Conservation (phyloP, 2,329 filamentous ascomycete species). For the Lachnum nothofagi region DNA sequence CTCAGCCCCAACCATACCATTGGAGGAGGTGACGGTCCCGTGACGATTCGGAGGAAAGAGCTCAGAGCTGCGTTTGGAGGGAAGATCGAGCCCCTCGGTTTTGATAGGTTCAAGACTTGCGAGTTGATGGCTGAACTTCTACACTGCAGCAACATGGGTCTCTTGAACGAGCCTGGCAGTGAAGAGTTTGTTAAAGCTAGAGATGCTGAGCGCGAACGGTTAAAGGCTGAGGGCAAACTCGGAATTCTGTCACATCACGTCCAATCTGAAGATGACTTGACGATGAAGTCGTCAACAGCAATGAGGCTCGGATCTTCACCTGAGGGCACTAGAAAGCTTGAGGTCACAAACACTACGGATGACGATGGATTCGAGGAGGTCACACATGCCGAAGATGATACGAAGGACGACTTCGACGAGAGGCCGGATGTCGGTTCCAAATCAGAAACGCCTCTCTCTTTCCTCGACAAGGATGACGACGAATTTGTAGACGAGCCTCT, state of each 20-base stretch:
- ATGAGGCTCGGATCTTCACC: constrained; percentile 42
- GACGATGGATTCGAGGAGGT: constrained; percentile 96
- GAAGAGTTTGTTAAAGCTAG: constrained; percentile 78
- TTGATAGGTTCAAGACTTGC: constrained; percentile 97
- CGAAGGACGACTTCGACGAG: constrained; percentile 64
- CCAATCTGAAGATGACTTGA: constrained; percentile 56
- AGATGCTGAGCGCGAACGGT: constrained; percentile 73
- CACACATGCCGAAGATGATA: constrained; percentile 60
- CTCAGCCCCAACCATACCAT: constrained; percentile 62
- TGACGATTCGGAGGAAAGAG: constrained; percentile 64
- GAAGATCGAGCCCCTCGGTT: constrained; percentile 88
- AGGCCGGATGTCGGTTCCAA: constrained; percentile 43
- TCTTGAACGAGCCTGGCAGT: constrained; percentile 85
- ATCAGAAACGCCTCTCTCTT: constrained; percentile 35
- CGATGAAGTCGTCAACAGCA: constrained; percentile 52
- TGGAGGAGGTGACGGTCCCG: constrained; percentile 49
- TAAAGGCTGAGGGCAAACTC: constrained; percentile 73
- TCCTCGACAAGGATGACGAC: constrained; percentile 58
- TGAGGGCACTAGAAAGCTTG: constrained; percentile 65
- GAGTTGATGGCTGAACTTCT: constrained; percentile 96
- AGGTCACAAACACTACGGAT: constrained; percentile 75
- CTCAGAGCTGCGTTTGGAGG: constrained; percentile 84
- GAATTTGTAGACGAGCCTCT: constrained; percentile 76
- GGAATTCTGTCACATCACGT: constrained; percentile 39
- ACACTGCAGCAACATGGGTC: constrained; percentile 97